Evolutionary conservation across 495 filamentous ascomycete genomes (phyloP), one percentile per base, ranked within the genome.

Genomic region (Aspergillus egyptiacus): DNA sequence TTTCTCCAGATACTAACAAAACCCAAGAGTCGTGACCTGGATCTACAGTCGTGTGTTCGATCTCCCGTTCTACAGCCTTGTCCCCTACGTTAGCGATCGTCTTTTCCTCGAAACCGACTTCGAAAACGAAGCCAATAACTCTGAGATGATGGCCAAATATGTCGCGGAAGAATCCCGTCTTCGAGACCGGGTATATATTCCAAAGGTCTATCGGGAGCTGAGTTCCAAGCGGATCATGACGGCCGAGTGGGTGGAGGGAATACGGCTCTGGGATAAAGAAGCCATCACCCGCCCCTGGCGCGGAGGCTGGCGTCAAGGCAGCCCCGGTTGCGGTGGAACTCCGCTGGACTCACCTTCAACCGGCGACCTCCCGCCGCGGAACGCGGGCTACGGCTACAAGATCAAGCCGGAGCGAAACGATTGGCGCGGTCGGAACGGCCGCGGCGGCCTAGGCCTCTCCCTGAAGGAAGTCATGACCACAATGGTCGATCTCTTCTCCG

Each of bases 211-310:
- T 63, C 76, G 80, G 9, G 87, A 93, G 38, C 75, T 96, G 20
- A 89, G 81, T 56, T 90, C 87, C 7, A 84, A 74, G 54, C 79
- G 93, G 17, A 83, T 98, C 15, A 84, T 98, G 73, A 95, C 93
- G 2, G 88, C 93, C 2, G 91, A 98, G 61, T 98, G 93, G 93
- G 89, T 98, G 41, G 93, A 98, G 64, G 91, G 91, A 14, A 79
- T 95, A 2, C 77, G 89, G 15, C 73, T 98, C 6, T 95, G 89
- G 85, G 89, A 96, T 51, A 95, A 91, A 55, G 78, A 85, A 2
- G 71, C 83, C 15, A 81, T 96, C 52, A 84, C 78, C 0, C 70
- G 72, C 7, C 70, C 77, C 2, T 96, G 93, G 90, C 62, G 79
- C 25, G 89, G 89, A 18, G 86, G 87, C 17, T 78, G 80, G 72